Base-by-base conservation (phyloP, 371 early-diverging fungal species). In the Saksenaea oblongispora region DNA sequence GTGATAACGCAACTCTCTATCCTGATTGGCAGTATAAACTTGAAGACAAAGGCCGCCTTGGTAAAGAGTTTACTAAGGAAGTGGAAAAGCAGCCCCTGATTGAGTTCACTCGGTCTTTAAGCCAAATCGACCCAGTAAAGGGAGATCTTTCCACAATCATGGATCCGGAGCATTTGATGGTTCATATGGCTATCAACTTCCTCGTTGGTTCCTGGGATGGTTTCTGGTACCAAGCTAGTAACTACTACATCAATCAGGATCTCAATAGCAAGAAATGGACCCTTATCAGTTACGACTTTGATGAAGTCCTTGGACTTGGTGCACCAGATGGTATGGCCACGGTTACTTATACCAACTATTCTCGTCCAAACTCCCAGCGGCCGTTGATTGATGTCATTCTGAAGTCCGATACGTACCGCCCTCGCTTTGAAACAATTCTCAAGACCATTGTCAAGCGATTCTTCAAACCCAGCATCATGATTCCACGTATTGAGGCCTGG, bases 131-230 rank as follows among this genome's bases (percentile, higher is more conserved):
- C 4, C 67, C 75, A 3, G 66, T 66, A 22, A 54, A 26, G 10
- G 74, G 73, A n/a, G 70, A 65, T 42, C 42, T 83, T 8, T 73
- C 72, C 17, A 72, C 47, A 9, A 34, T 74, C 5, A 37, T 74
- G 0, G 70, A 78, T 26, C 76, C 78, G 5, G 69, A 77, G 0
- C 64, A 62, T 9, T 74, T 76, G 17, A 60, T 83, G 64, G 72
- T 83, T 42, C 62, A 76, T 53, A 65, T 85, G 70, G 80, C 84
- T 24, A 41, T 80, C n/a, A 80, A 79, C 61, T 83, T 77, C 61
- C 59, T 85, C 18, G 62, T 70, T 44, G 85, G 84, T 7, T 73
- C 71, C 39, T 82, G 79, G 74, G 85, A 85, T 58, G 82, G 84
- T 51, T 53, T 72, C 53, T 80, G 79, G 79, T 65, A 73, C 31